Conservation (phyloP, 2,329 filamentous ascomycete genomes). For the Pezicula carpinea region DNA sequence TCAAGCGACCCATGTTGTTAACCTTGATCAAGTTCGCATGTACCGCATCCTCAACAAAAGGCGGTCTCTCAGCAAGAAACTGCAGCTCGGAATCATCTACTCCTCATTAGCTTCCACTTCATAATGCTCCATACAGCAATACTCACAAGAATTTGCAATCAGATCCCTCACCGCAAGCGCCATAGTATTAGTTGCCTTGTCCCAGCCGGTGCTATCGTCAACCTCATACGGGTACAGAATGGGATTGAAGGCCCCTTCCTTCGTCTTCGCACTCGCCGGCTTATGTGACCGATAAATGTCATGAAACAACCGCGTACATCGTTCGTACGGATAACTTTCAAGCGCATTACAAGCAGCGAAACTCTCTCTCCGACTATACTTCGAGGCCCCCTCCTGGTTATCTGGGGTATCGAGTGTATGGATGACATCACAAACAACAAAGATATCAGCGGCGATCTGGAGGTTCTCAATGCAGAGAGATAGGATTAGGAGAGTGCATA, state of each 20-base stretch:
- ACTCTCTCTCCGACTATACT: constrained; percentile 7
- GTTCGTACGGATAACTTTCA: constrained; percentile 17
- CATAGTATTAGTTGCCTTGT: constrained; percentile 14
- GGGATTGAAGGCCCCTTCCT: constrained; percentile 19
- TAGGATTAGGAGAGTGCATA: constrained; percentile 18
- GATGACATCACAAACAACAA: constrained; percentile 17
- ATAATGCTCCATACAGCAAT: background rate
- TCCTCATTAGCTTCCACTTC: background rate
- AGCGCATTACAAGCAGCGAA: constrained; percentile 10
- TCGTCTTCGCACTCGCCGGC: constrained; percentile 9
- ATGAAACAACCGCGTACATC: constrained; percentile 20
- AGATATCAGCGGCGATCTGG: constrained; percentile 17
- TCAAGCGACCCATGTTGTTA: constrained; percentile 17
- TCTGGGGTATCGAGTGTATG: constrained; percentile 6
- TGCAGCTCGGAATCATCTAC: constrained; percentile 12
- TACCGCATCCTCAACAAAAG: constrained; percentile 5
- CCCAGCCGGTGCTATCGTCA: constrained; percentile 7
- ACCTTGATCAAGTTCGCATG: constrained; percentile 13
- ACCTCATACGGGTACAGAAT: constrained; percentile 6
- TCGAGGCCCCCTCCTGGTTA: background rate
- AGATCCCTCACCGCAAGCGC: constrained; percentile 11
- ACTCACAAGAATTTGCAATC: constrained; percentile 14
- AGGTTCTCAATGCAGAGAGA: constrained; percentile 22
- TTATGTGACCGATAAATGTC: constrained; percentile 19
- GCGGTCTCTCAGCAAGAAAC: constrained; percentile 10